Base-by-base conservation (phyloP, 2,329 filamentous ascomycete species). In the Magnaporthiopsis poae region DNA sequence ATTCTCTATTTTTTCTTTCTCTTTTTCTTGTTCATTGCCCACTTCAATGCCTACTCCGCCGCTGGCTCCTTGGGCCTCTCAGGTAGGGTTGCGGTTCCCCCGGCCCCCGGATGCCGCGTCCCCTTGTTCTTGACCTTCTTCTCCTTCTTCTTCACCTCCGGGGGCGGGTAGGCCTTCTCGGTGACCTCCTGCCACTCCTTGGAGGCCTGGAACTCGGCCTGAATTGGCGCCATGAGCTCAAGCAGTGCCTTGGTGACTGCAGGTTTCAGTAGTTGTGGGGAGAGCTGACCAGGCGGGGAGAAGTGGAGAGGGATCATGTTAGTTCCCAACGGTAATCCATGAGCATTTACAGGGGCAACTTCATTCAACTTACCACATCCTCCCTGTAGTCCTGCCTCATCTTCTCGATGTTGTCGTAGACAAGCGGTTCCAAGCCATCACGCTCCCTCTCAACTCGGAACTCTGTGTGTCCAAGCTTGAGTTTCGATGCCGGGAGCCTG, bases 251-350 rank as follows among this genome's bases (percentile, higher is more conserved):
- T 83, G 5, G 90, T 85, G 7, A 96, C 87, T 13, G 91, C 92
- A n/a, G 88, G 84, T 81, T 99, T 98, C 65, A 98, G 82, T 15
- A 90, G 79, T 80, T 97, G 93, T 0, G 95, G 95, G 1, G 90
- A 92, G 69, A 96, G 84, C 84, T 88, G 70, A 7, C 69, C 27
- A 27, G 56, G 29, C n/a, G n/a, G 35, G n/a, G 29, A 13, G n/a
- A 39, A 27, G 59, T 1, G 27, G 27, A 18, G 36, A 15, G 31
- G 60, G 9, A 35, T 31, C 60, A 7, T 39, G 64, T 72, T 61
- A 71, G 71, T 68, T 68, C 68, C 68, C 33, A 67, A 56, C 21
- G 4, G 27, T 33, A 5, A 27, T 35, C 31, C 56, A 64, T 70
- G 65, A 36, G 27, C 18, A 39, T 18, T 29, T n/a, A 46, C 56